Evolutionary conservation across 305 asterid genomes (phyloP), one percentile per base, ranked within the genome.

Genomic region (Rubia peregrina): DNA sequence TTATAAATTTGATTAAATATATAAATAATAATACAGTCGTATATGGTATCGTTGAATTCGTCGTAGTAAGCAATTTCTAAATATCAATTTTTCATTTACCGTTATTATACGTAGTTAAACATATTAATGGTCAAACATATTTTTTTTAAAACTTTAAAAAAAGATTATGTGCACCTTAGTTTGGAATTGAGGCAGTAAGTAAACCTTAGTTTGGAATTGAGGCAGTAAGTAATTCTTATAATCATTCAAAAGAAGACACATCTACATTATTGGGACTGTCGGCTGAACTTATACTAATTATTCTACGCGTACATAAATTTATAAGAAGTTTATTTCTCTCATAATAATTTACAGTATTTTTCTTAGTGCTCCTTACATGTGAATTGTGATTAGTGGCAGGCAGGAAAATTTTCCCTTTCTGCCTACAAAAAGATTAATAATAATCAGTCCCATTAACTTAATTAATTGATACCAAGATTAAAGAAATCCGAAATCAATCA

Each of bases 241-340:
- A 30, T 67, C n/a, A 66, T 46, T 69, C 67, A 65, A 70, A 19
- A 69, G 79, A 77, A 44, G 75, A 79, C 76, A 77, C 71, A 72
- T 44, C 67, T 81, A 71, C 78, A 81, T 84, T 73, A 81, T 83
- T 80, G 82, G 30, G 81, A 77, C 43, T 83, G 86, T 79, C 89
- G 89, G 87, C 78, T 68, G 75, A 42, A 67, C 49, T 62, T 60
- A 22, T 56, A 56, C 13, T 62, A 36, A 51, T 62, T 62, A 61
- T 30, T 61, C 71, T 72, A 78, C 70, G 62, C 61, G 36, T 71
- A 72, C 49, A 70, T 46, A 21, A 33, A 72, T 46, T 74, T 40
- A 30, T 16, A 6, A 40, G 0, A 19, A 73, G 55, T 43, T 65
- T 78, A 61, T 49, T 65, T 24, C 33, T 60, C 44, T 49, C 38